Percentiles rank a stretch among this genome's conserved stretches.
Evolutionary conservation across 495 filamentous ascomycete species (phyloP).

Genomic region (Penicillium maclennaniae): DNA sequence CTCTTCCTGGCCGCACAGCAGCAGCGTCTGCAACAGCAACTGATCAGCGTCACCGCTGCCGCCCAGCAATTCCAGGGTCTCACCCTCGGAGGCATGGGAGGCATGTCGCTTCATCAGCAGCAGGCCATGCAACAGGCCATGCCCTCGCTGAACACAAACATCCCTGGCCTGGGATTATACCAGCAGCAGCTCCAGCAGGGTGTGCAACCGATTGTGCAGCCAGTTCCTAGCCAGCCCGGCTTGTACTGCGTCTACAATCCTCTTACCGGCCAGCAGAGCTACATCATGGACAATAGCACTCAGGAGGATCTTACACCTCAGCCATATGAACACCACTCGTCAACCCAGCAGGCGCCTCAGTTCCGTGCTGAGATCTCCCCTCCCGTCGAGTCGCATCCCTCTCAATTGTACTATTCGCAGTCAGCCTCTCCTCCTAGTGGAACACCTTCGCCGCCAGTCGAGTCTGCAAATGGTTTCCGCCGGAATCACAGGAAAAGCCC

Average conservation of each 20-base stretch:
- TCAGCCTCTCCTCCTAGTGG: conserved; percentile 65
- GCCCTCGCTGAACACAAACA: conserved; percentile 29
- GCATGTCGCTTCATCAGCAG: conserved; percentile 35
- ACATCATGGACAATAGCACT: conserved; percentile 57
- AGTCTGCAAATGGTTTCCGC: conserved; percentile 82
- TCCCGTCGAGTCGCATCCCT: conserved; percentile 56
- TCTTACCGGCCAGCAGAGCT: conserved; percentile 73
- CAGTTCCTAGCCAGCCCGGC: conserved; percentile 66
- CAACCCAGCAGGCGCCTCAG: conserved; percentile 51
- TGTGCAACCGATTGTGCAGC: conserved; percentile 64
- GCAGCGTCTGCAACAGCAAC: conserved; percentile 70
- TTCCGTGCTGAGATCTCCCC: conserved; percentile 78
- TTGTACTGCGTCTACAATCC: conserved; percentile 81
- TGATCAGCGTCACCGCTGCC: conserved; percentile 52
- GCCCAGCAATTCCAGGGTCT: conserved; percentile 76
- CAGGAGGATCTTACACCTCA: conserved; percentile 32
- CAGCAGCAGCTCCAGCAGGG: conserved; percentile 70
- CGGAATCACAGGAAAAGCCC: conserved; percentile 87
- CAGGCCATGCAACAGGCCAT: conserved; percentile 39
- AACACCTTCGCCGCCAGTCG: conserved; percentile 55
- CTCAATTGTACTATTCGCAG: conserved; percentile 42
- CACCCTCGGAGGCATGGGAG: conserved; percentile 47
- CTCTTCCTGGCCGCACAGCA: conserved; percentile 84
- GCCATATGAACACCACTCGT: conserved; percentile 34
- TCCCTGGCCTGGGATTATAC: conserved; percentile 53